Conservation (phyloP, 2,329 filamentous ascomycete species). For the Ceratocystis destructans region DNA sequence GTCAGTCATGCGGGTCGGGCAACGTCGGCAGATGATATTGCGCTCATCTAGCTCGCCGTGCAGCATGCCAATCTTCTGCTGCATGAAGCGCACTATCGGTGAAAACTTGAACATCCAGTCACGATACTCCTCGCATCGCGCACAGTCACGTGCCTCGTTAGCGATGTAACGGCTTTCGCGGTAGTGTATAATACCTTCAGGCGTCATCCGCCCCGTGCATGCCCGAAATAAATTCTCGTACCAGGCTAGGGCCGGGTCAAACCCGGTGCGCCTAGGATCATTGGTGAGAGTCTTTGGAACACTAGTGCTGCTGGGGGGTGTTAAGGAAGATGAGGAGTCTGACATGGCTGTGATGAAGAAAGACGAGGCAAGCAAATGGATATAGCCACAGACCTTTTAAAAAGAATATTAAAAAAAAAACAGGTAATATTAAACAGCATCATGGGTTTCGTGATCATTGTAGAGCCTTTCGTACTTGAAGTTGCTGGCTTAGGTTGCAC, state of each 20-base stretch:
- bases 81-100: constrained; percentile 76
- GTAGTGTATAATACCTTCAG: constrained; percentile 59
- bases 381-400: no score
- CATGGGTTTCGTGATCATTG: not conserved
- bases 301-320: not conserved
- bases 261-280: constrained; percentile 47
- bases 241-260: constrained; percentile 45
- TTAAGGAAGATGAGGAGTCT: not conserved
- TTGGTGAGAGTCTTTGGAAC: constrained; percentile 34
- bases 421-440: not conserved
- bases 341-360: constrained; percentile 2
- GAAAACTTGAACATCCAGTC: constrained; percentile 77
- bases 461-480: not conserved
- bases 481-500: not conserved
- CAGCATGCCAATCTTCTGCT: constrained; percentile 63
- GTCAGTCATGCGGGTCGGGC: constrained; percentile 44
- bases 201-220: constrained; percentile 57
- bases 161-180: constrained; percentile 60
- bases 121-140: constrained; percentile 64
- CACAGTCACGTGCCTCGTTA: constrained; percentile 66
- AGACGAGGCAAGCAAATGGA: not conserved
- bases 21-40: constrained; percentile 75
- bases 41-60: constrained; percentile 58
- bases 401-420: not conserved
- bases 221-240: constrained; percentile 83